These are phyloP conservation scores for Luzula sylvatica DNA, from an alignment of 176 grass and related monocot genomes.

Conservation along the genomic window DNA sequence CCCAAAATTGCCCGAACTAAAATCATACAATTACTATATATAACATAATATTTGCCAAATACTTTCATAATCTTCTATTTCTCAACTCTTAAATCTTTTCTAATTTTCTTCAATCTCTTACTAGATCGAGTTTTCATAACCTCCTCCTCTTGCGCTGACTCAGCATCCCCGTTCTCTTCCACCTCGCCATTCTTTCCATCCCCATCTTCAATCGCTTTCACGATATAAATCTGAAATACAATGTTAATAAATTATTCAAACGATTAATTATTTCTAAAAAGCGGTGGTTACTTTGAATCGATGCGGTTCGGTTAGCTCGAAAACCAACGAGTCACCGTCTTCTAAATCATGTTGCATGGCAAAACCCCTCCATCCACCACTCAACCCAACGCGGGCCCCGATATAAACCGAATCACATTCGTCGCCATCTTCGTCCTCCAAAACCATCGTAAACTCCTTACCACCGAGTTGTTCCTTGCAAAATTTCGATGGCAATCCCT, in stretches of 20 bases:
- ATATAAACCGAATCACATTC: constrained; percentile 83
- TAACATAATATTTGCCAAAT: too few species aligned
- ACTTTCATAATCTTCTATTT: too few species aligned
- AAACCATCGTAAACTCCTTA: constrained; percentile 64
- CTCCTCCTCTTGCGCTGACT: constrained; percentile 24
- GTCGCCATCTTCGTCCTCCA: constrained; percentile 74
- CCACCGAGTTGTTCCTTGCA: constrained; percentile 71
- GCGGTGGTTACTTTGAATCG: constrained; percentile 64
- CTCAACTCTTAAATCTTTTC: too few species aligned
- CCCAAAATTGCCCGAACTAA: too few species aligned
- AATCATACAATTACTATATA: too few species aligned
- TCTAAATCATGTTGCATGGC: constrained; percentile 76
- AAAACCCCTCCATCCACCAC: constrained; percentile 95
- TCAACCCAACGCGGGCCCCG: constrained; percentile 64
- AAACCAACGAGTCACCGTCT: constrained; percentile 81
- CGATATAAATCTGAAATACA: constrained; percentile 64
- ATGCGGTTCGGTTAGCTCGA: constrained; percentile 57
- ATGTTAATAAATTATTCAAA: not conserved
- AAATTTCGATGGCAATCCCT: constrained; percentile 72
- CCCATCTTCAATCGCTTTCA: constrained; percentile 49
- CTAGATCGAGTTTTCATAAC: not conserved
- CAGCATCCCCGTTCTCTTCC: constrained; percentile 6
- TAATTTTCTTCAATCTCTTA: not conserved
- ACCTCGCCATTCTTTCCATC: constrained; percentile 21
- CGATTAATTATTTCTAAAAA: not conserved